Evolutionary conservation across 805 yeast genomes (phyloP).

Genomic region (Brettanomyces anomalus): DNA sequence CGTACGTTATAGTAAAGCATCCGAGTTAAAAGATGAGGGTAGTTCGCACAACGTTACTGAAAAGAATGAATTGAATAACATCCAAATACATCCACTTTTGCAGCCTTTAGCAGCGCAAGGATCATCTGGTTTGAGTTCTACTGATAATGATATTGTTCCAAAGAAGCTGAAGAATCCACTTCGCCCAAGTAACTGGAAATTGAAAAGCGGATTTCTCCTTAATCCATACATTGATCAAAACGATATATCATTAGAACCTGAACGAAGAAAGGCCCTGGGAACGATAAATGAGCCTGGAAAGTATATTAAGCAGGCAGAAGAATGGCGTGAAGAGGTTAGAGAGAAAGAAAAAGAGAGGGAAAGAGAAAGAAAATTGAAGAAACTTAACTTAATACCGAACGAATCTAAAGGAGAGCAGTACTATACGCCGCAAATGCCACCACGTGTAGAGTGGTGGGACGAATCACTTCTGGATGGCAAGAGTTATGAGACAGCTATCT

Average conservation of each 20-base stretch:
- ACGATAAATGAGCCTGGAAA: slow-evolving; percentile 57
- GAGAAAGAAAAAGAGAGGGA: slow-evolving; percentile 25
- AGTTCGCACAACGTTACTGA: background rate
- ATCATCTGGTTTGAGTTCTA: too few relatives aligned
- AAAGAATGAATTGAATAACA: slow-evolving; percentile 10
- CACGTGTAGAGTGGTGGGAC: slow-evolving; percentile 89
- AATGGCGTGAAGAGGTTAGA: slow-evolving; percentile 32
- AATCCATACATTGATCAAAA: slow-evolving; percentile 27
- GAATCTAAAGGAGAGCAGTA: slow-evolving; percentile 44
- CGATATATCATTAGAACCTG: slow-evolving; percentile 13
- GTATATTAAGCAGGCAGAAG: slow-evolving; percentile 45
- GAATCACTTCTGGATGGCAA: slow-evolving; percentile 35
- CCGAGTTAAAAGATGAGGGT: background rate
- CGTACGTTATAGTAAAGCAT: too few relatives aligned
- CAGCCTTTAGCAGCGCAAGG: background rate
- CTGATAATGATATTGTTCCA: too few relatives aligned
- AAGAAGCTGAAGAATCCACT: slow-evolving; percentile 15
- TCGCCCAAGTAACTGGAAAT: slow-evolving; percentile 12
- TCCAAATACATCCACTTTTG: slow-evolving; percentile 24
- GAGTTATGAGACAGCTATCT: slow-evolving; percentile 27
- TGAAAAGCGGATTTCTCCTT: slow-evolving; percentile 20
- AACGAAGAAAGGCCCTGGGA: slow-evolving; percentile 29
- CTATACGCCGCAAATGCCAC: slow-evolving; percentile 43
- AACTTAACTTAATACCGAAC: slow-evolving; percentile 43
- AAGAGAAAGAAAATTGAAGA: slow-evolving; percentile 21